These are phyloP conservation scores for Cryptosporidium ryanae DNA, from an alignment of 169 alveolate species.

Conservation along the genomic window DNA sequence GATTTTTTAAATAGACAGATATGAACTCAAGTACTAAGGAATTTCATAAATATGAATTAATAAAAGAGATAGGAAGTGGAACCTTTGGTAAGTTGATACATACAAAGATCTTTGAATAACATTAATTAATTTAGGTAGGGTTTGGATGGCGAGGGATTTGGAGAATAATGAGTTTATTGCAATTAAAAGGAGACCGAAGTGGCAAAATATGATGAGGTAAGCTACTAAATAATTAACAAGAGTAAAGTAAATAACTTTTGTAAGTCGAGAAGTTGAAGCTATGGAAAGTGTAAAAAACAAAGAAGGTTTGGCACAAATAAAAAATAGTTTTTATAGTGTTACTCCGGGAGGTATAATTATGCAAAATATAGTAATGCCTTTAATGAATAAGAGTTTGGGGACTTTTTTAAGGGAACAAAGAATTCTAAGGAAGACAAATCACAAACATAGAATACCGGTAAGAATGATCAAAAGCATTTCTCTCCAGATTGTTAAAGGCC, in stretches of 20 bases:
- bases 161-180: constrained; percentile 47
- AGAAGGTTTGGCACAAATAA: constrained; percentile 21
- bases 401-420: constrained; percentile 50
- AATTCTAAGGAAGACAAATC: constrained; percentile 14
- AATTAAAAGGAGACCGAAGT: constrained; percentile 65
- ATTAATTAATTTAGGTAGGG: constrained; percentile 30
- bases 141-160: constrained; percentile 69
- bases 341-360: constrained; percentile 66
- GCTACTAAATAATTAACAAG: constrained; percentile 4
- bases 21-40: not conserved
- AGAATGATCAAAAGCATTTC: constrained; percentile 42
- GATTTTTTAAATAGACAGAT: not conserved
- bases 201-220: constrained; percentile 69
- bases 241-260: not conserved
- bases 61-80: constrained; percentile 72
- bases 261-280: constrained; percentile 72
- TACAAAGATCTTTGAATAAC: not conserved
- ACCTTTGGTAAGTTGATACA: constrained; percentile 60
- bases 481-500: constrained; percentile 45
- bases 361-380: constrained; percentile 73
- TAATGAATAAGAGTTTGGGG: constrained; percentile 65
- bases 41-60: constrained; percentile 16
- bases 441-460: constrained; percentile 46
- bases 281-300: constrained; percentile 49
- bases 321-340: constrained; percentile 50